Base-by-base conservation (phyloP, 768 basidiomycete species). In the Pilatotrama ljubarskyi region DNA sequence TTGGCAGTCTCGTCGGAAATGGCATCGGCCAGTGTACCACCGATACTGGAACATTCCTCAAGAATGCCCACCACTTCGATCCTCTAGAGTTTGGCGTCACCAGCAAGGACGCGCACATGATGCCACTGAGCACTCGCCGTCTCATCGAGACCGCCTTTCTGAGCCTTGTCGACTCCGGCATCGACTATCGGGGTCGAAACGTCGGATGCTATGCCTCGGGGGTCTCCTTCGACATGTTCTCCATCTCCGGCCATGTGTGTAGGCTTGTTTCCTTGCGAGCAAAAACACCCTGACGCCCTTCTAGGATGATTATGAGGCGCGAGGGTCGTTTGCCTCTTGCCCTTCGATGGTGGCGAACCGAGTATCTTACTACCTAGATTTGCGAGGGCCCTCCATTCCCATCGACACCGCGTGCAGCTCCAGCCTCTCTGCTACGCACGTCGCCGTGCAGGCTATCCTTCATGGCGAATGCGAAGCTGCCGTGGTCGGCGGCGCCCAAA, bases 401-500 rank as follows among this genome's bases (percentile, higher is more conserved):
- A 66, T 76, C 0, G 82, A 84, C 59, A 82, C 79, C 0, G 80
- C 80, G 1, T 83, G 82, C 63, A 82, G 79, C 44, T 82, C 80
- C 18, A 75, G 74, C 14, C 67, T 78, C 15, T 77, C 73, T 6
- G 80, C 79, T 3, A 69, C 79, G 44, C 82, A 84, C 68, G 74
- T 83, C 17, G 82, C 78, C 2, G 70, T 82, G 1, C 76, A 77
- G 36, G 75, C 79, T 0, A 68, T 83, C 6, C 69, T 68, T 15
- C 67, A 65, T 32, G 80, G 80, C 1, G 82, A 83, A 37, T 75
- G 81, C 32, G 76, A 80, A 29, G 75, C 78, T 6, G 82, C 82
- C 1, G 71, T 84, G 8, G 75, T 84, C 20, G 78, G 74, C 15
- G 77, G 78, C 25, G 73, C 73, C 56, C 80, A 80, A 51, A 51